A percentile compares a stretch with the other conserved stretches of the same genome.
phyloP scores from a whole-genome alignment of 1,284 basidiomycete genomes.

The Sutorius eximius region DNA sequence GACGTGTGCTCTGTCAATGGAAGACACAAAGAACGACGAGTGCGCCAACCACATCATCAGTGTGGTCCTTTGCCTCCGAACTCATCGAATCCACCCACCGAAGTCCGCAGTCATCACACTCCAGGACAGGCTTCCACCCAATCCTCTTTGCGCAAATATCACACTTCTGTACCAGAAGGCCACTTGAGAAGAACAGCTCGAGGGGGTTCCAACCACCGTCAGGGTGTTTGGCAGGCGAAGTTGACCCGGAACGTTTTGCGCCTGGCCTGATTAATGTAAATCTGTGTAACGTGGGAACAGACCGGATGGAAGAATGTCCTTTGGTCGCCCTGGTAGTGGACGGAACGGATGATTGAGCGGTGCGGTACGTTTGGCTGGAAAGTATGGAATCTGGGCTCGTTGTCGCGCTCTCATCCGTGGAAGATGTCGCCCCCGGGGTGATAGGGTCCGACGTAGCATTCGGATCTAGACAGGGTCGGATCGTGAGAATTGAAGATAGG shows the following conservation, averaged over 20 bases:
- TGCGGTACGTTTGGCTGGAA: constrained; percentile 68
- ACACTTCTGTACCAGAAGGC: constrained; percentile 70
- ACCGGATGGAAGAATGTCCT: constrained; percentile 64
- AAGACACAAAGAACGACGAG: constrained; percentile 11
- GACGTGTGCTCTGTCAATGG: constrained; percentile 61
- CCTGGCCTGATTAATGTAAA: constrained; percentile 84
- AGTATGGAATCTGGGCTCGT: constrained; percentile 46
- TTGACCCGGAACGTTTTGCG: constrained; percentile 45
- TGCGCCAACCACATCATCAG: constrained; percentile 15
- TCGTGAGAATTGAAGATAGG: constrained; percentile 72
- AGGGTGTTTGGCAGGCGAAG: constrained; percentile 33
- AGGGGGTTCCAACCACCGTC: constrained; percentile 67
- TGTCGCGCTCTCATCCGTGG: constrained; percentile 30
- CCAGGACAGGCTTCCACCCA: constrained; percentile 80
- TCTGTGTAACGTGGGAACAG: constrained; percentile 67
- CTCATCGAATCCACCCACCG: constrained; percentile 18
- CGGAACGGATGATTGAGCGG: constrained; percentile 52
- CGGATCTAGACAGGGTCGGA: constrained; percentile 55
- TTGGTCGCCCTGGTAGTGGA: constrained; percentile 69
- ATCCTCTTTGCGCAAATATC: constrained; percentile 80
- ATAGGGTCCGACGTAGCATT: constrained; percentile 41
- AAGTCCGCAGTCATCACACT: constrained; percentile 80
- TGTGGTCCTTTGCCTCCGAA: constrained; percentile 15
- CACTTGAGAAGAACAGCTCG: constrained; percentile 73
- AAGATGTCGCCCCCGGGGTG: constrained; percentile 32